Evolutionary conservation across 2,329 filamentous ascomycete genomes (phyloP), one percentile per base, ranked within the genome.

Genomic region (Cytospora mali): DNA sequence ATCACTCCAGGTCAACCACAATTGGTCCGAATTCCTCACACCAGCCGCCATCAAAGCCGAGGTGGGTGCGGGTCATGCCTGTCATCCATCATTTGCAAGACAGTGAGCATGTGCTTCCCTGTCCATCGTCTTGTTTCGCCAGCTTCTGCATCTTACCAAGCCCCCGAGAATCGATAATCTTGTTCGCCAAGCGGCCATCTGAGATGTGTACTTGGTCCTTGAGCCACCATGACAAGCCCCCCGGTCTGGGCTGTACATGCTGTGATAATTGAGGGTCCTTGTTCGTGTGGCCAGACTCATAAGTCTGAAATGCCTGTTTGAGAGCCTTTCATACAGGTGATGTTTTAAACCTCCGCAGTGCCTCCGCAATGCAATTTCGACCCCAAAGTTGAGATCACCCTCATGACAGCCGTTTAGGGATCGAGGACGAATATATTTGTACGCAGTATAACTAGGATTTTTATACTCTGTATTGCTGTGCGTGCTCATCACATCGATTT

Each of bases 11-110:
- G 61, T 28, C 53, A 55, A 35, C 49, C 61, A 51, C 54, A 63
- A 65, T 61, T 62, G 60, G 63, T 48, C 50, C 54, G 33, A 39
- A 42, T 31, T 21, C 23, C 55, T 62, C 56, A 53, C 52, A 49
- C 60, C 57, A 48, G 21, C 33, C 31, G 28, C 46, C 56, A 53
- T 51, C 61, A 60, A 55, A 65, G 64, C 64, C 64, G 64, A 63
- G 39, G 61, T 63, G 61, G 39, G 53, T 63, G 64, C 64, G 62
- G 64, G 58, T 49, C 28, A 60, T 28, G 31, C 35, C 58, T 60
- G 39, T 28, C 31, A 42, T 48, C 50, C 28, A 33, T 54, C 50
- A 29, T 35, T 42, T 49, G 33, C 35, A 23, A 46, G 42, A 46
- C 42, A 46, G 42, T 46, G 42, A 46, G 42, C 42, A 46, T 46